A percentile compares a stretch with the other conserved stretches of the same genome.
Conservation (phyloP, 1,284 basidiomycete genomes). For the Trichosporon sp. region DNA sequence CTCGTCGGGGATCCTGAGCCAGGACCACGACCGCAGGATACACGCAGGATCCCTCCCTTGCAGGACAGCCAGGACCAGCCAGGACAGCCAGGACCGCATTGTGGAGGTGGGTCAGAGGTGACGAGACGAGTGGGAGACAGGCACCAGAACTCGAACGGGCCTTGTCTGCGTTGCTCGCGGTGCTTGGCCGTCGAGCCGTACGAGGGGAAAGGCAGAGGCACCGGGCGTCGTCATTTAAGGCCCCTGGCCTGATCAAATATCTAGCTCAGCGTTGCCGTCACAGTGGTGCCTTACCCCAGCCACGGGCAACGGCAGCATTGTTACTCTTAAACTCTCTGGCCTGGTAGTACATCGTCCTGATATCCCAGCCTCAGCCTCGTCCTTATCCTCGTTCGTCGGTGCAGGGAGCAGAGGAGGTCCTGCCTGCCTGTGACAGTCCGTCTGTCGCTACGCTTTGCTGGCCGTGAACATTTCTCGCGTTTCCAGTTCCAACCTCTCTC, state of each 20-base stretch:
- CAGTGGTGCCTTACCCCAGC: conserved; percentile 4
- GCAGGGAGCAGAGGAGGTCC: background rate
- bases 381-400: background rate
- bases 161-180: background rate
- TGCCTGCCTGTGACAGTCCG: background rate
- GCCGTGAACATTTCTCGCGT: background rate
- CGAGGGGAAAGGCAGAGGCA: background rate
- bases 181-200: background rate
- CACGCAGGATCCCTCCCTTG: background rate
- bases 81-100: background rate
- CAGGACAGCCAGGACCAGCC: background rate
- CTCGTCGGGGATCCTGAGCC: background rate
- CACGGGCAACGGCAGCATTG: conserved; percentile 7
- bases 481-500: background rate
- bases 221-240: conserved; percentile 3
- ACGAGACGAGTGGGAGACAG: conserved; percentile 2
- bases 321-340: conserved; percentile 5
- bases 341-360: conserved; percentile 1
- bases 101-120: conserved; percentile 2
- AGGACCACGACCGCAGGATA: background rate
- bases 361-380: conserved; percentile 1
- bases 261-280: conserved; percentile 5
- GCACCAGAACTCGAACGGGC: conserved; percentile 3
- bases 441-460: background rate
- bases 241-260: conserved; percentile 3